Evolutionary conservation across 768 basidiomycete species (phyloP).

Genomic region (Leucosporidium yakuticum): DNA sequence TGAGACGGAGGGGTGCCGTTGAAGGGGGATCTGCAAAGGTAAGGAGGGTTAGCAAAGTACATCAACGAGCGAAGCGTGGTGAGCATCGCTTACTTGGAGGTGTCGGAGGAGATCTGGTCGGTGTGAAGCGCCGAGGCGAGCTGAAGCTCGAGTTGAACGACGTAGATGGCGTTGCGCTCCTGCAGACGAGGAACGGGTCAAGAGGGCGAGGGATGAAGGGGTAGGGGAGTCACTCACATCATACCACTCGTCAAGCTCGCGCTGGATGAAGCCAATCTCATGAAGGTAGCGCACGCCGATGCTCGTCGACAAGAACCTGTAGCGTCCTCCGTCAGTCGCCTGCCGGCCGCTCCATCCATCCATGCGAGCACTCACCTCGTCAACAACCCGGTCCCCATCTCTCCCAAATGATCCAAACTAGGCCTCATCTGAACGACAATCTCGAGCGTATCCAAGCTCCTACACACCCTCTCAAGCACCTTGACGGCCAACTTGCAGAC

Average conservation of each 20-base stretch:
- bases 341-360: neutral
- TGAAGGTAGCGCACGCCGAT: conserved; percentile 88
- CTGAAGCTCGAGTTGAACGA: conserved; percentile 88
- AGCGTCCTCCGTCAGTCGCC: too few species aligned
- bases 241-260: conserved; percentile 95
- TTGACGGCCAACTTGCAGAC: conserved; percentile 86
- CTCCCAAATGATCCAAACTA: conserved; percentile 88
- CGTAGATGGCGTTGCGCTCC: conserved; percentile 91
- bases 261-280: conserved; percentile 83
- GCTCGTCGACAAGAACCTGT: conserved; percentile 87
- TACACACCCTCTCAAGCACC: conserved; percentile 83
- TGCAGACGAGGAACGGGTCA: too few species aligned
- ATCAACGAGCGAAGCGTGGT: neutral
- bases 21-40: conserved; percentile 54
- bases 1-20: conserved; percentile 87
- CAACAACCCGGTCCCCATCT: conserved; percentile 78
- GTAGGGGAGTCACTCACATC: conserved; percentile 54
- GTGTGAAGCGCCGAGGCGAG: conserved; percentile 69
- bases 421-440: conserved; percentile 92
- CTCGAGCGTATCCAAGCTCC: conserved; percentile 72
- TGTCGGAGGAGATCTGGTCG: conserved; percentile 51
- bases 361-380: conserved; percentile 80
- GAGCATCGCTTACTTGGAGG: neutral
- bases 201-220: too few species aligned
- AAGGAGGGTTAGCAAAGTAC: neutral